A percentile compares a stretch with the other conserved stretches of the same genome.
phyloP scores from a whole-genome alignment of 2,329 filamentous ascomycete species.

The Microascus cirrosus region DNA sequence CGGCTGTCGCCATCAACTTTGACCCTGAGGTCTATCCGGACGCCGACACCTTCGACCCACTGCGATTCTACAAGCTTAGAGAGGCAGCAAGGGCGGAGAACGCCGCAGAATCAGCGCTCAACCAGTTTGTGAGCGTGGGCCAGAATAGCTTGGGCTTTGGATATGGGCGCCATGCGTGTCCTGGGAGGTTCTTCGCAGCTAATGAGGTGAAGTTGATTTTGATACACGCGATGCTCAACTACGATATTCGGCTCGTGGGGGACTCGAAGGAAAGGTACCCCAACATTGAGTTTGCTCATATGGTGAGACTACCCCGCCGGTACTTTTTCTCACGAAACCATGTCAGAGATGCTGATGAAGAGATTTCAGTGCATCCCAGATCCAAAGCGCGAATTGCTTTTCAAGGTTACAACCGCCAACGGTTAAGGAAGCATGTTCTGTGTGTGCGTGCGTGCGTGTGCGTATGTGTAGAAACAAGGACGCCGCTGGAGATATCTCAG shows the following conservation, averaged over 20 bases:
- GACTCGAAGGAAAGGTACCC: slow-evolving; percentile 8
- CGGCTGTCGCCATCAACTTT: slow-evolving; percentile 1
- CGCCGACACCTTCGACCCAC: slow-evolving; percentile 5
- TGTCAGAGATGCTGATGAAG: not conserved
- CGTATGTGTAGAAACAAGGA: too few relatives aligned
- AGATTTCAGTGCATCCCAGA: not conserved
- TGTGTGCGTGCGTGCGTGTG: too few relatives aligned
- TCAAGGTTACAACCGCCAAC: not conserved
- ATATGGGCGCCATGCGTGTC: slow-evolving; percentile 26
- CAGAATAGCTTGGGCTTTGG: slow-evolving; percentile 24
- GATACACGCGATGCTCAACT: slow-evolving; percentile 25
- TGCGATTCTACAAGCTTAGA: not conserved
- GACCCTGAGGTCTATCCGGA: not conserved
- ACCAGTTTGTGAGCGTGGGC: slow-evolving; percentile 30
- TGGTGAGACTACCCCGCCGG: slow-evolving; percentile 3
- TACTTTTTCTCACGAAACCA: not conserved
- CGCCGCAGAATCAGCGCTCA: slow-evolving; percentile 11
- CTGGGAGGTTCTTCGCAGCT: slow-evolving; percentile 31
- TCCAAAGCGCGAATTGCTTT: not conserved
- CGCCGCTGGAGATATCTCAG: too few relatives aligned
- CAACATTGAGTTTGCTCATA: slow-evolving; percentile 6
- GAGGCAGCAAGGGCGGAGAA: slow-evolving; percentile 4
- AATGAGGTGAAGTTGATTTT: slow-evolving; percentile 34
- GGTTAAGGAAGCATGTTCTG: not conserved
- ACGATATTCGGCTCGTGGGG: slow-evolving; percentile 21